phyloP scores from a whole-genome alignment of 371 early-diverging fungal species.

The Smittium culicis region DNA sequence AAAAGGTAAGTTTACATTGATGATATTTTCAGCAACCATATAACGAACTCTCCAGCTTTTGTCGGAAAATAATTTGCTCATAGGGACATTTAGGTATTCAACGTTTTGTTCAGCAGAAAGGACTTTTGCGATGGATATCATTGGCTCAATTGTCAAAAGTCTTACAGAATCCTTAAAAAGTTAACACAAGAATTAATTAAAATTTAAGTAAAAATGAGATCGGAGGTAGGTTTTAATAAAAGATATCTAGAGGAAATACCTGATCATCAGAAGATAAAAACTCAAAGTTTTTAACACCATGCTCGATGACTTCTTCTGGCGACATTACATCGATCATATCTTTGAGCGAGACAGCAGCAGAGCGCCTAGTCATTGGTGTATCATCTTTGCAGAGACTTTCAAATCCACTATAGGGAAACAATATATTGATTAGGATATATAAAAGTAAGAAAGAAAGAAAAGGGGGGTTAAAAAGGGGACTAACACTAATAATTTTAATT shows the following conservation, averaged over 20 bases:
- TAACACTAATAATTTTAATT: constrained; percentile 62
- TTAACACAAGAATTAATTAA: constrained; percentile 40
- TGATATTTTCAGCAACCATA: constrained; percentile 94
- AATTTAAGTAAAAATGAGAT: too few relatives aligned
- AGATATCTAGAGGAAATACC: not conserved
- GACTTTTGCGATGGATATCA: constrained; percentile 76
- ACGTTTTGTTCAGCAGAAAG: constrained; percentile 50
- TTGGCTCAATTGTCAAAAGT: constrained; percentile 78
- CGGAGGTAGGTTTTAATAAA: not conserved
- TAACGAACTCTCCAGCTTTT: constrained; percentile 96
- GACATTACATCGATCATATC: constrained; percentile 20
- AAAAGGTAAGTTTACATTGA: constrained; percentile 17
- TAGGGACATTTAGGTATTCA: constrained; percentile 37
- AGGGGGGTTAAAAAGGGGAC: not conserved
- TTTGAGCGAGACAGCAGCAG: constrained; percentile 80
- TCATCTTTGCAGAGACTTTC: constrained; percentile 76
- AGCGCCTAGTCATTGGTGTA: constrained; percentile 95
- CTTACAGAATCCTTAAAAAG: constrained; percentile 82
- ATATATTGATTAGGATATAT: not conserved
- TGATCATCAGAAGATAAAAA: constrained; percentile 7
- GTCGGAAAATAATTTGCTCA: constrained; percentile 68
- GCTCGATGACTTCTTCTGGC: constrained; percentile 50
- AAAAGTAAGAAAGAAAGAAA: too few relatives aligned
- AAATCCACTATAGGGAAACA: constrained; percentile 20
- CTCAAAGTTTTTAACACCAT: constrained; percentile 3